A percentile compares a stretch with the other conserved stretches of the same genome.
phyloP scores from a whole-genome alignment of 1,139 yeast genomes.

The Protomyces inundatus region DNA sequence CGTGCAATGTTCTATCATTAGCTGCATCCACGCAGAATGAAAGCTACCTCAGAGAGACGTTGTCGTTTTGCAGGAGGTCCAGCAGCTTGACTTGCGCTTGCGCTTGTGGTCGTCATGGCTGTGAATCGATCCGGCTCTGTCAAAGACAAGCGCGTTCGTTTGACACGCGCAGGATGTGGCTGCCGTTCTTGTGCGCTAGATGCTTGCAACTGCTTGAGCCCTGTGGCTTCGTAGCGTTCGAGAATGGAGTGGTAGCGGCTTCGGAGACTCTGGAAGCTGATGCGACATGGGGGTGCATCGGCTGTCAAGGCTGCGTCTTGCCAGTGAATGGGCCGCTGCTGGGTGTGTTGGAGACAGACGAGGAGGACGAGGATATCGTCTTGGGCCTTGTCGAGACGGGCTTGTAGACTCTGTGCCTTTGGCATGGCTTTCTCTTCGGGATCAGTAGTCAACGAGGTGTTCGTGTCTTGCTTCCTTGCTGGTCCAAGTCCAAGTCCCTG shows the following conservation, averaged over 20 bases:
- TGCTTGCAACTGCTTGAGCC: neutral
- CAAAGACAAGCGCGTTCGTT: neutral
- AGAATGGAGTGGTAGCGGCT: neutral
- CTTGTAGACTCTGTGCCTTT: neutral
- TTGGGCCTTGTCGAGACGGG: neutral
- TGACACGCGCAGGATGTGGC: neutral
- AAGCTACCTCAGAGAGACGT: neutral
- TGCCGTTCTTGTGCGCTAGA: neutral
- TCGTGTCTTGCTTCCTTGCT: no score
- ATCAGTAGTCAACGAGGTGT: no score
- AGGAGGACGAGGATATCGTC: neutral
- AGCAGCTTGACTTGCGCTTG: neutral
- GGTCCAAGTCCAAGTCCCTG: no score
- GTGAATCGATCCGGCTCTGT: neutral
- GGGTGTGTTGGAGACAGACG: neutral
- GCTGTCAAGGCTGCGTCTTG: neutral
- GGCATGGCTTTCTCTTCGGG: no score
- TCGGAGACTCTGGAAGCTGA: neutral
- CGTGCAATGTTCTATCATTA: neutral
- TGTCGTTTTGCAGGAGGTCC: neutral
- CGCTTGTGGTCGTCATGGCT: neutral
- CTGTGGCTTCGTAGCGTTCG: neutral
- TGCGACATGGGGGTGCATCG: neutral
- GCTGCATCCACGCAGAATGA: neutral
- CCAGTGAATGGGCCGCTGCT: neutral